Percentiles rank a stretch among this genome's conserved stretches.
These are phyloP conservation scores for Aureobasidium pullulans DNA, from an alignment of 2,329 filamentous ascomycete genomes.

Conservation along the genomic window DNA sequence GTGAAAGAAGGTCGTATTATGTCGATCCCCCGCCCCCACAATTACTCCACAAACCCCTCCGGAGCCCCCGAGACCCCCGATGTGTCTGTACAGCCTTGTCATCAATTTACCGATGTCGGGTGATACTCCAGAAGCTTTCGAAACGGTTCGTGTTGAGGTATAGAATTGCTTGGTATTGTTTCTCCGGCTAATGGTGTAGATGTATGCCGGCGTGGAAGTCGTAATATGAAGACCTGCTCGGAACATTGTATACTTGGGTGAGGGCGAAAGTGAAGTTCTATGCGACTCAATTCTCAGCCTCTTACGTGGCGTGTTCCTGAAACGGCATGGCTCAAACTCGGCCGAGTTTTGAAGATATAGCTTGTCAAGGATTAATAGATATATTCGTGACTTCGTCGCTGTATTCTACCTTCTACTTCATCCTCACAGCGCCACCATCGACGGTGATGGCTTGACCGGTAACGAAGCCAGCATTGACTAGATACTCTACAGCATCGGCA, in stretches of 20 bases:
- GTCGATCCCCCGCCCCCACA: conserved; percentile 1
- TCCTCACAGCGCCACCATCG: conserved; percentile 35
- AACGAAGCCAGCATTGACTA: conserved; percentile 33
- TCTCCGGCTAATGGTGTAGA: too few species aligned
- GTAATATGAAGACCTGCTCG: too few species aligned
- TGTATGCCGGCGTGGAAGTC: too few species aligned
- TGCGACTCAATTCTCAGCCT: too few species aligned
- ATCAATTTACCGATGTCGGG: background rate
- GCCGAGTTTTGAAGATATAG: background rate
- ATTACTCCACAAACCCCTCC: background rate
- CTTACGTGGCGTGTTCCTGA: too few species aligned
- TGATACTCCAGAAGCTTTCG: background rate
- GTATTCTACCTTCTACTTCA: conserved; percentile 19
- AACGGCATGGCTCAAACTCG: background rate
- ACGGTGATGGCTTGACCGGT: conserved; percentile 39
- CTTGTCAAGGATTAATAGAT: background rate
- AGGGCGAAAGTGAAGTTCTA: too few species aligned
- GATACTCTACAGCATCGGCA: conserved; percentile 33
- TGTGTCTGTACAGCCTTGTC: background rate
- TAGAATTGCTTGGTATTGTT: too few species aligned
- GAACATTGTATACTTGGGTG: too few species aligned
- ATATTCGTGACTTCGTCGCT: background rate
- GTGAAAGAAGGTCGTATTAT: background rate
- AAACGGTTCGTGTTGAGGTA: background rate
- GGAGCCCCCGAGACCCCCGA: background rate